Percentiles rank a stretch among this genome's conserved stretches.
These are phyloP conservation scores for Peronosclerospora sorghi DNA, from an alignment of 352 stramenopile genomes.

Conservation along the genomic window DNA sequence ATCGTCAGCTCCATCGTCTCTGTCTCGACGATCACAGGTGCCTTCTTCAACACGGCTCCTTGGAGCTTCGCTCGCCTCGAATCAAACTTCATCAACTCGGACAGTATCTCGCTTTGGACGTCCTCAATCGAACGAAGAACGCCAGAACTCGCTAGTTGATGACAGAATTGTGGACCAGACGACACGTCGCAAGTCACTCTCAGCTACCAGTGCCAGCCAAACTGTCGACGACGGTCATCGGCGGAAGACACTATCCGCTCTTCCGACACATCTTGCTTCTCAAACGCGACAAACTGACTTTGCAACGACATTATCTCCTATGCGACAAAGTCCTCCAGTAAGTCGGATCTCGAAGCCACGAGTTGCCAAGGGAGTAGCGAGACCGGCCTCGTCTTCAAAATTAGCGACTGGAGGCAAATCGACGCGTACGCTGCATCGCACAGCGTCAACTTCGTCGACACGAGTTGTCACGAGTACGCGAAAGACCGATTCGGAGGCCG, in stretches of 20 bases:
- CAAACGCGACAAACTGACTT: conserved; percentile 12
- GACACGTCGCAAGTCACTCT: conserved; percentile 38
- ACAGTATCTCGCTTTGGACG: conserved; percentile 14
- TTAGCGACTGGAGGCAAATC: conserved; percentile 11
- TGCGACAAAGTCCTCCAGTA: conserved; percentile 11
- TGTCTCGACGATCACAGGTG: conserved; percentile 6
- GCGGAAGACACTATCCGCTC: conserved; percentile 35
- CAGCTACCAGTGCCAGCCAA: conserved; percentile 9
- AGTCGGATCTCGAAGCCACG: conserved; percentile 17
- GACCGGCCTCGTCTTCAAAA: conserved; percentile 9
- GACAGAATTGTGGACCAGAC: conserved; percentile 23
- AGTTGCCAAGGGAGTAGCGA: conserved; percentile 7
- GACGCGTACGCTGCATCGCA: conserved; percentile 13
- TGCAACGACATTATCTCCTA: conserved; percentile 6
- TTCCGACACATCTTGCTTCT: conserved; percentile 20
- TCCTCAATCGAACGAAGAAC: conserved; percentile 18
- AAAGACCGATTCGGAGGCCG: no score
- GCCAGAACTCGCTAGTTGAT: conserved; percentile 29
- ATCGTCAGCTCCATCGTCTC: conserved; percentile 6
- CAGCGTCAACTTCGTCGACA: background rate
- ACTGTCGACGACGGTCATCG: conserved; percentile 18
- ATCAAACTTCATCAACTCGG: conserved; percentile 1
- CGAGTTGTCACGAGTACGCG: background rate
- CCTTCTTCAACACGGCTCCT: conserved; percentile 7
- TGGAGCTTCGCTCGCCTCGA: conserved; percentile 2